These are phyloP conservation scores for Solanum appendiculatum DNA, from an alignment of 257 asterid genomes.

Conservation along the genomic window DNA sequence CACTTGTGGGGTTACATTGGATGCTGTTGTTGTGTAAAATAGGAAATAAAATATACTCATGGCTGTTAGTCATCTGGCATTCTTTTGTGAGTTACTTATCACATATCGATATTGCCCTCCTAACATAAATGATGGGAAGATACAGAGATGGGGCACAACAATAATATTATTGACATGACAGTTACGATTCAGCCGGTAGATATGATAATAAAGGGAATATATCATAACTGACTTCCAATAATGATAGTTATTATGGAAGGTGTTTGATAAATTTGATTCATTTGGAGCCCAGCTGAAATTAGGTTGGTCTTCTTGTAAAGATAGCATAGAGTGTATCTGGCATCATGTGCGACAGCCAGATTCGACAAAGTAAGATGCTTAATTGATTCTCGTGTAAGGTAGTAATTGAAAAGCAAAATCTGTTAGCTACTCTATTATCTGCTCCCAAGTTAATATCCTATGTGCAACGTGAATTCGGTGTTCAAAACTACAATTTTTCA, in stretches of 20 bases:
- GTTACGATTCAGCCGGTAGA: neutral
- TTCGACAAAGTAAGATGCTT: neutral
- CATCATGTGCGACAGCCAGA: neutral
- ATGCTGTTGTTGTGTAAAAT: neutral
- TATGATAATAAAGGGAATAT: neutral
- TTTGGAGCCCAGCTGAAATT: neutral
- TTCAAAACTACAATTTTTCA: neutral
- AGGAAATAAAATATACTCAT: neutral
- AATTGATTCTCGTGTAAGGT: neutral
- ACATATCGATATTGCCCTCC: neutral
- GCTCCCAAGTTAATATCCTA: neutral
- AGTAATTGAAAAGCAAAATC: neutral
- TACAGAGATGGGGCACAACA: neutral
- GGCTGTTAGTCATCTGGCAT: neutral
- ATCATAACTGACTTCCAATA: neutral
- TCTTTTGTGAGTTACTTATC: neutral
- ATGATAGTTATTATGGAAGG: neutral
- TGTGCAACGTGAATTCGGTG: neutral
- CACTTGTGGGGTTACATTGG: neutral
- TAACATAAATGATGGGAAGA: neutral
- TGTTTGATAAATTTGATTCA: neutral
- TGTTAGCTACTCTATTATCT: neutral
- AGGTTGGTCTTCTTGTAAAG: neutral
- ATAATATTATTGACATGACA: neutral
- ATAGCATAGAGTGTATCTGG: neutral